A percentile compares a stretch with the other conserved stretches of the same genome.
These are phyloP conservation scores for Populus simonii DNA, from an alignment of 345 rosid genomes.

Conservation along the genomic window DNA sequence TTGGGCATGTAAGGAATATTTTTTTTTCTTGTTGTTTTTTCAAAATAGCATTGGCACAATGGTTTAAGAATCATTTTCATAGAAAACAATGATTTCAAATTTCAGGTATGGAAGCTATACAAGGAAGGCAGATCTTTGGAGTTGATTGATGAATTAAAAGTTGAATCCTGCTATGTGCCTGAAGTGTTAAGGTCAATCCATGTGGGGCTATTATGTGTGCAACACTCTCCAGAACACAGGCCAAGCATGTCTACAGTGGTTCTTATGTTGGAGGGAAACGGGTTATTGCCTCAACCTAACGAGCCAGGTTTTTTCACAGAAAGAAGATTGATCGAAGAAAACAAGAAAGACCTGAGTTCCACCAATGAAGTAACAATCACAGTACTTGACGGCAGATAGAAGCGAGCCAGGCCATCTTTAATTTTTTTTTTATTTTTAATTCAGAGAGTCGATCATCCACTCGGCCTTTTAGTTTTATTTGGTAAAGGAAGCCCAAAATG, in stretches of 20 bases:
- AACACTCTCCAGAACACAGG: conserved; percentile 33
- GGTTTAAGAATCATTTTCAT: not conserved
- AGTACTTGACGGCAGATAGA: too few relatives aligned
- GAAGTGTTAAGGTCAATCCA: conserved; percentile 21
- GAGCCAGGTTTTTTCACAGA: conserved; percentile 26
- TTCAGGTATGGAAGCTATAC: conserved; percentile 36
- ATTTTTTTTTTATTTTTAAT: too few relatives aligned
- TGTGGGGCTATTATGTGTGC: conserved; percentile 34
- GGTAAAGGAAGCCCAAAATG: not conserved
- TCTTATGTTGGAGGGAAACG: conserved; percentile 31
- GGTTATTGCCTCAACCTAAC: conserved; percentile 24
- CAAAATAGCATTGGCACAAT: too few relatives aligned
- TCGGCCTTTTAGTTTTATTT: too few relatives aligned
- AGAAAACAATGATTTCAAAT: not conserved
- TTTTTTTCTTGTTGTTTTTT: not conserved
- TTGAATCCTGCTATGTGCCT: not conserved
- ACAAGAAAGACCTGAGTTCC: not conserved
- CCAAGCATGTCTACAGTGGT: conserved; percentile 39
- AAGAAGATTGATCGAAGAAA: not conserved
- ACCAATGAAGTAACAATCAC: not conserved
- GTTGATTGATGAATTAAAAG: conserved; percentile 16
- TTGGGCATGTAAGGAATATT: conserved; percentile 11
- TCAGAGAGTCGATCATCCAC: not conserved
- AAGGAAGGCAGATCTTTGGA: conserved; percentile 21
- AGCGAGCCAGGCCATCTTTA: too few relatives aligned